These are phyloP conservation scores for Puccinia triticina DNA, from an alignment of 1,284 basidiomycete species.

Conservation along the genomic window DNA sequence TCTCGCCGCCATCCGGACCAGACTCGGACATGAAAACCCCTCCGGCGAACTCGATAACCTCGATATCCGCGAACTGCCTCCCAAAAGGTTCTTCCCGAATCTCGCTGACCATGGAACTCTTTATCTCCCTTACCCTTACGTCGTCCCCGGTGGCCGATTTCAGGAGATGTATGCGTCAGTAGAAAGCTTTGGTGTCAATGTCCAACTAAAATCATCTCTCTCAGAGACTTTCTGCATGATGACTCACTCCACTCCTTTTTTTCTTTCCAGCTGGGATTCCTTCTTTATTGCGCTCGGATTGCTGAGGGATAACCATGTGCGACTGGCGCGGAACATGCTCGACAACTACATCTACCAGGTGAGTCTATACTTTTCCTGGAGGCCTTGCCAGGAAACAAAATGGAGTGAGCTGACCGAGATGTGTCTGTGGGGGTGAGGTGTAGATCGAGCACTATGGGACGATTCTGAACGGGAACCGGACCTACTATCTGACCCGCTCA, in stretches of 20 bases:
- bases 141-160: slow-evolving; percentile 44
- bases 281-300: slow-evolving; percentile 46
- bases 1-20: background rate
- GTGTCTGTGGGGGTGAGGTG: background rate
- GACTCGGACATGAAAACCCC: slow-evolving; percentile 19
- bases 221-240: background rate
- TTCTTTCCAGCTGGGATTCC: slow-evolving; percentile 33
- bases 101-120: slow-evolving; percentile 33
- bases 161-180: slow-evolving; percentile 52
- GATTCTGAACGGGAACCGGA: slow-evolving; percentile 43
- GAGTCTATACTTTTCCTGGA: background rate
- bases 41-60: slow-evolving; percentile 26
- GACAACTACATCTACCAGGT: slow-evolving; percentile 50
- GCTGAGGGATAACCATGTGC: slow-evolving; percentile 31
- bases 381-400: too few relatives aligned
- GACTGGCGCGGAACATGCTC: slow-evolving; percentile 48
- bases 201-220: background rate
- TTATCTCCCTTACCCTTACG: slow-evolving; percentile 48
- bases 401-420: background rate
- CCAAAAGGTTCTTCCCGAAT: background rate
- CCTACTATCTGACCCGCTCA: slow-evolving; percentile 44
- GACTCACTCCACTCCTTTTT: background rate
- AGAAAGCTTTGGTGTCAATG: background rate
- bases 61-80: slow-evolving; percentile 28
- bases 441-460: slow-evolving; percentile 47